These are phyloP conservation scores for Tillandsia leiboldiana DNA, from an alignment of 176 grass and related monocot species.

Conservation along the genomic window DNA sequence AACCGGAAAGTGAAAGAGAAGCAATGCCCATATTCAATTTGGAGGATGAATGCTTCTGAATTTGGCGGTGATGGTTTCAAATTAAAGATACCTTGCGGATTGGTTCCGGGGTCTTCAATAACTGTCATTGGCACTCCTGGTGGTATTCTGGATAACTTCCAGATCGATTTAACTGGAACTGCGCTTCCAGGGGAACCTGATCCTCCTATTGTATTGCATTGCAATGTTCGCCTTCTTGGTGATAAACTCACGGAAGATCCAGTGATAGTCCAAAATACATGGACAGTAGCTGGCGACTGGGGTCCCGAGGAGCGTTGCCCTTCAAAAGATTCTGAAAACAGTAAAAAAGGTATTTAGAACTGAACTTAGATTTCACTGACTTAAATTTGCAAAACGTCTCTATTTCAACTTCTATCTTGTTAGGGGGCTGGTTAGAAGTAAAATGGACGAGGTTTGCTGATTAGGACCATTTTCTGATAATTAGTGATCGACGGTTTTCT, in stretches of 20 bases:
- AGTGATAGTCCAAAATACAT: slow-evolving; percentile 96
- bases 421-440: background rate
- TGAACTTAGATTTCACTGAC: background rate
- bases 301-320: slow-evolving; percentile 86
- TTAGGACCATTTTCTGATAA: background rate
- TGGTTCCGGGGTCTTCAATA: slow-evolving; percentile 92
- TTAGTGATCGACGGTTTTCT: background rate
- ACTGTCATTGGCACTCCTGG: slow-evolving; percentile 88
- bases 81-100: slow-evolving; percentile 77
- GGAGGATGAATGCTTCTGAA: slow-evolving; percentile 76
- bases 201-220: slow-evolving; percentile 82
- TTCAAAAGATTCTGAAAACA: slow-evolving; percentile 38
- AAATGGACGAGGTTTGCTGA: background rate
- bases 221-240: slow-evolving; percentile 87
- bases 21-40: slow-evolving; percentile 91
- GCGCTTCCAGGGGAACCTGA: slow-evolving; percentile 84
- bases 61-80: slow-evolving; percentile 46
- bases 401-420: background rate
- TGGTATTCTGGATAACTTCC: slow-evolving; percentile 74
- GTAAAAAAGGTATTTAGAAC: slow-evolving; percentile 48
- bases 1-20: slow-evolving; percentile 62
- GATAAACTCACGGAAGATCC: slow-evolving; percentile 99
- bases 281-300: slow-evolving; percentile 80
- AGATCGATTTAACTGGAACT: slow-evolving; percentile 63
- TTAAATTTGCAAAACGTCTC: background rate